phyloP scores from a whole-genome alignment of 148 eudicot genomes.

The Dysphania ambrosioides region DNA sequence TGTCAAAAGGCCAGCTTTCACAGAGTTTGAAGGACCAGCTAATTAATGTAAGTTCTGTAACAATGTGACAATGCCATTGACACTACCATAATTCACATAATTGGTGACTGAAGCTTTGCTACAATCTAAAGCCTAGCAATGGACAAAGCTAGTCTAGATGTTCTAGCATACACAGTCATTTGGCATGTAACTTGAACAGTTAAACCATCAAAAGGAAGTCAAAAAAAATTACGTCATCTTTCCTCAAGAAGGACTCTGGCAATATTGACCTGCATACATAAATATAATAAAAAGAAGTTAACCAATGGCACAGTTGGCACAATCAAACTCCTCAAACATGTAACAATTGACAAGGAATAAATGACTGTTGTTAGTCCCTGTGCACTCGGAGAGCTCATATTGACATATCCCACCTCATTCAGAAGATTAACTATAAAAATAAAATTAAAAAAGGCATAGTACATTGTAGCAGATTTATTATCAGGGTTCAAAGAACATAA shows the following conservation, averaged over 20 bases:
- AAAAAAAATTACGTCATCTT: constrained; percentile 72
- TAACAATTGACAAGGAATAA: too few species aligned
- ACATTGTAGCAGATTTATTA: neutral
- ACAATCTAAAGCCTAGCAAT: constrained; percentile 1
- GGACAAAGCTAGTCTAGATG: neutral
- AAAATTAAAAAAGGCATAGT: neutral
- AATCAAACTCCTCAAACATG: too few species aligned
- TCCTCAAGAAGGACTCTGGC: constrained; percentile 65
- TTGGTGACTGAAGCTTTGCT: too few species aligned
- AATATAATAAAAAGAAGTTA: neutral
- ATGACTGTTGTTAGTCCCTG: too few species aligned
- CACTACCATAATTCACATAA: neutral
- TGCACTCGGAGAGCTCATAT: too few species aligned
- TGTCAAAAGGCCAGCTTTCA: neutral
- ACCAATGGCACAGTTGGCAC: neutral
- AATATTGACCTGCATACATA: constrained; percentile 44
- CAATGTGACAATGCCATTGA: neutral
- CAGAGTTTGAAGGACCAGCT: neutral
- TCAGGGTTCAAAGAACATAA: neutral
- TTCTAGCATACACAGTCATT: neutral
- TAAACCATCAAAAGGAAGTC: too few species aligned
- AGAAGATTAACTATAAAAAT: too few species aligned
- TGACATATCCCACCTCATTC: too few species aligned
- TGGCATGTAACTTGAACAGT: neutral
- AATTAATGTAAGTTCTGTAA: too few species aligned